Conservation (phyloP, 768 basidiomycete genomes). For the Strobilomyces echinocephalus region DNA sequence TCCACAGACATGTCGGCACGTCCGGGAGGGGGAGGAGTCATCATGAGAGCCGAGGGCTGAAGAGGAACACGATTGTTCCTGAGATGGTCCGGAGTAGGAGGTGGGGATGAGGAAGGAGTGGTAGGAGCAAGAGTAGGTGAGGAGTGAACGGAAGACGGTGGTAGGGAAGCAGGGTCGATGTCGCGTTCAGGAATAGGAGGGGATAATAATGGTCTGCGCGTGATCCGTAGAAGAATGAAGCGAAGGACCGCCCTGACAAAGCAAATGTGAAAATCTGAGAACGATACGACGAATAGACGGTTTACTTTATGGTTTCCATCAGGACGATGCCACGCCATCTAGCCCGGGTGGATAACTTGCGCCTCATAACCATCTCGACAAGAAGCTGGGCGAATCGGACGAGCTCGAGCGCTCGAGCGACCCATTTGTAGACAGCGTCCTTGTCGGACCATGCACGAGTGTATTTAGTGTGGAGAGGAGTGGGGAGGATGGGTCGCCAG, state of each 20-base stretch:
- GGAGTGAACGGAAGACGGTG: conserved; percentile 46
- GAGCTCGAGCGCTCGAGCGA: conserved; percentile 67
- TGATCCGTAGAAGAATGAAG: conserved; percentile 66
- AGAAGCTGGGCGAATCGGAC: conserved; percentile 80
- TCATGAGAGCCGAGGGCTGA: conserved; percentile 58
- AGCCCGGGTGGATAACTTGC: conserved; percentile 58
- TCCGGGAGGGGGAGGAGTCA: conserved; percentile 44
- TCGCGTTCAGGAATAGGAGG: conserved; percentile 86
- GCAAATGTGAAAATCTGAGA: conserved; percentile 4
- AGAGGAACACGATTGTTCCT: conserved; percentile 70
- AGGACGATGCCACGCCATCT: conserved; percentile 75
- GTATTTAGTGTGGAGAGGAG: conserved; percentile 79
- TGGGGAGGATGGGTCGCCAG: conserved; percentile 70
- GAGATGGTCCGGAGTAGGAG: conserved; percentile 72
- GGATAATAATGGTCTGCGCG: conserved; percentile 68
- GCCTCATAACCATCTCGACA: conserved; percentile 80
- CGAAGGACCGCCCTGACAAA: conserved; percentile 65
- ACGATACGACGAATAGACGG: conserved; percentile 5
- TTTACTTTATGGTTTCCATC: conserved; percentile 83
- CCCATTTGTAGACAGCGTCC: conserved; percentile 70
- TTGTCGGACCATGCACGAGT: conserved; percentile 82
- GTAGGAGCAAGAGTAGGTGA: conserved; percentile 61
- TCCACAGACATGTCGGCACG: conserved; percentile 59
- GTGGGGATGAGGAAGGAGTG: conserved; percentile 50
- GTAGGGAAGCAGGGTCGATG: conserved; percentile 68